Percentiles rank a stretch among this genome's conserved stretches.
Conservation (phyloP, 768 basidiomycete genomes). For the Mycena sanguinolenta region DNA sequence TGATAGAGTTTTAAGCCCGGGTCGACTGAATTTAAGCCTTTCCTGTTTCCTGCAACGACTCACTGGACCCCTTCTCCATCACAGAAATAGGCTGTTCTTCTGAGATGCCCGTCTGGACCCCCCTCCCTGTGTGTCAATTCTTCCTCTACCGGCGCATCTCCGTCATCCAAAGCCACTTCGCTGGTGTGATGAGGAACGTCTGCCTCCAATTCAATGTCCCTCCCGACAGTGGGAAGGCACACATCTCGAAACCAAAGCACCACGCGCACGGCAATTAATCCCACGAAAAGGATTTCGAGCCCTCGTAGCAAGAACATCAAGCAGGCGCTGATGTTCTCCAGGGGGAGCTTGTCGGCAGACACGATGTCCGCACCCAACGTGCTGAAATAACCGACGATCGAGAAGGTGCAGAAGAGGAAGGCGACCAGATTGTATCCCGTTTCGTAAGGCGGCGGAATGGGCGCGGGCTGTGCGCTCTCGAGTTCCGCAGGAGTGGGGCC, state of each 20-base stretch:
- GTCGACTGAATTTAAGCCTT: no score
- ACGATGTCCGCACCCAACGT: neutral
- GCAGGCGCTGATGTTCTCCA: neutral
- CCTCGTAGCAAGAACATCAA: neutral
- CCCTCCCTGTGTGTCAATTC: no score
- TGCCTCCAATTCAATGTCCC: no score
- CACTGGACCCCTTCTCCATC: no score
- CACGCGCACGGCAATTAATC: neutral
- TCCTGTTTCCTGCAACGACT: no score
- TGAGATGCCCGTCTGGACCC: no score
- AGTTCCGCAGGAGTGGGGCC: neutral
- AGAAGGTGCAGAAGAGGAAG: neutral
- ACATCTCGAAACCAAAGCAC: neutral
- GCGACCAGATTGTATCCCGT: neutral
- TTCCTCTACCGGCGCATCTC: no score
- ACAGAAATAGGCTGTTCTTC: no score
- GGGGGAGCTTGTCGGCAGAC: neutral
- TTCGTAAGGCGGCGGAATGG: neutral
- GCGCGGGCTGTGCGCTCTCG: neutral
- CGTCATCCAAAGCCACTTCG: no score
- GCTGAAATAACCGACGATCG: neutral
- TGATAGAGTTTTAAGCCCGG: no score
- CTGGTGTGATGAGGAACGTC: no score
- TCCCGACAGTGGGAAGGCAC: no score
- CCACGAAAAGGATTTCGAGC: neutral